A percentile compares a stretch with the other conserved stretches of the same genome.
Conservation (phyloP, 1,284 basidiomycete genomes). For the Moniliella sp. region DNA sequence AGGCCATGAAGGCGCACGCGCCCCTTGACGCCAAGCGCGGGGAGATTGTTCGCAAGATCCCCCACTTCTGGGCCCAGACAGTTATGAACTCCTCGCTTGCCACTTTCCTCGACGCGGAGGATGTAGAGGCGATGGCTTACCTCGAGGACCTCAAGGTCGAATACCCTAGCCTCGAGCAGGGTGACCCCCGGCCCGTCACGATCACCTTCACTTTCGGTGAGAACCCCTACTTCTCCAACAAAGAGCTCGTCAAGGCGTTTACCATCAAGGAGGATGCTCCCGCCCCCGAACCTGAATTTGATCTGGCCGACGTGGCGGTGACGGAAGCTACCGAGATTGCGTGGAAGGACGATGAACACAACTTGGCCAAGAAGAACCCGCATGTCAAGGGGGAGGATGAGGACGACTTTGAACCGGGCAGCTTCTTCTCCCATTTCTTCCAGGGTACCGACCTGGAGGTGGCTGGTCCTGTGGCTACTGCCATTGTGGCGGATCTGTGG, state of each 20-base stretch:
- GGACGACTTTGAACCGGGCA: conserved; percentile 48
- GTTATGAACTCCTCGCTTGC: conserved; percentile 4
- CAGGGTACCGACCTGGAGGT: conserved; percentile 24
- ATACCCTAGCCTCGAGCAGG: conserved; percentile 13
- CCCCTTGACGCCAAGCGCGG: conserved; percentile 24
- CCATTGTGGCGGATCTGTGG: conserved; percentile 24
- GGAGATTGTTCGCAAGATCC: conserved; percentile 14
- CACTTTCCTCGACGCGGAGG: not conserved
- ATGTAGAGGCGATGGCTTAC: conserved; percentile 23
- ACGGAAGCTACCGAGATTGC: conserved; percentile 41
- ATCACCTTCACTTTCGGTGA: too few relatives aligned
- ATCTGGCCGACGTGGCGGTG: conserved; percentile 21
- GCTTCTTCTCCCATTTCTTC: conserved; percentile 72
- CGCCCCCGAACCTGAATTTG: conserved; percentile 17
- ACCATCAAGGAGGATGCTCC: conserved; percentile 13
- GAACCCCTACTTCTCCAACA: conserved; percentile 22
- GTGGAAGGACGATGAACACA: conserved; percentile 60
- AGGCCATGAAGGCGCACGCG: conserved; percentile 20
- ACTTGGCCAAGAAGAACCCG: conserved; percentile 55
- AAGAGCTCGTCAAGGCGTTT: conserved; percentile 28
- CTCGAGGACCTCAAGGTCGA: conserved; percentile 20
- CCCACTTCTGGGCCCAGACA: conserved; percentile 26
- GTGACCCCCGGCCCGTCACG: conserved; percentile 20
- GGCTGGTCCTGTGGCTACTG: conserved; percentile 20
- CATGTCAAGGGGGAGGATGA: conserved; percentile 17